phyloP scores from a whole-genome alignment of 306 rosid genomes.

The Leucaena leucocephala region DNA sequence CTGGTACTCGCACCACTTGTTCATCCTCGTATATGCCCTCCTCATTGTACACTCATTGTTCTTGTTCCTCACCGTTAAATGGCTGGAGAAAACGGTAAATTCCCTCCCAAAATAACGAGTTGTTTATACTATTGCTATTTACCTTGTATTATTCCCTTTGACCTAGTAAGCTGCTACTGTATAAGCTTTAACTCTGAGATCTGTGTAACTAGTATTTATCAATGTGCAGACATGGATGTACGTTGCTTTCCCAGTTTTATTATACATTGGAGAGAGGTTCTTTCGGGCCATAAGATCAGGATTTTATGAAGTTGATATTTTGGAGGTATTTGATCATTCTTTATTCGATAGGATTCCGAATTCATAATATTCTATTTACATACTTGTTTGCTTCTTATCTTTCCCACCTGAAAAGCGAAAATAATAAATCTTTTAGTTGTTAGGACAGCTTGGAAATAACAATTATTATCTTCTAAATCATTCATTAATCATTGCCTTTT shows the following conservation, averaged over 20 bases:
- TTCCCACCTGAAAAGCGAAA: not conserved
- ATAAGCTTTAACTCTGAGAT: not conserved
- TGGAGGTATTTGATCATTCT: conserved; percentile 59
- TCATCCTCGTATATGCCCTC: conserved; percentile 77
- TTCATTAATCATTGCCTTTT: conserved; percentile 2
- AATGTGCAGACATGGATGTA: conserved; percentile 84
- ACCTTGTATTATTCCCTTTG: not conserved
- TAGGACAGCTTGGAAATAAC: conserved; percentile 20
- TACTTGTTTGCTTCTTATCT: not conserved
- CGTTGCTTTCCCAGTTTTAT: conserved; percentile 71
- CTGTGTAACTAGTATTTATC: not conserved
- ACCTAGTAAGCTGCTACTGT: not conserved
- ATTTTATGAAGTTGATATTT: conserved; percentile 64
- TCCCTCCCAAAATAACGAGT: not conserved
- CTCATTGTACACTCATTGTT: conserved; percentile 84
- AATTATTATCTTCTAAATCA: not conserved
- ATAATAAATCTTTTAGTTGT: not conserved
- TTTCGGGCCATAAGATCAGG: conserved; percentile 82
- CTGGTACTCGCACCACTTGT: conserved; percentile 94
- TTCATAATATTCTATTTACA: not conserved
- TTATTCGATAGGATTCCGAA: not conserved
- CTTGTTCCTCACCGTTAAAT: conserved; percentile 74
- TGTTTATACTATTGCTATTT: not conserved
- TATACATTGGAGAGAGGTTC: conserved; percentile 74
- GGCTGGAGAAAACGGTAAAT: conserved; percentile 73